phyloP scores from a whole-genome alignment of 2,329 filamentous ascomycete species.

The Nothophoma quercina region DNA sequence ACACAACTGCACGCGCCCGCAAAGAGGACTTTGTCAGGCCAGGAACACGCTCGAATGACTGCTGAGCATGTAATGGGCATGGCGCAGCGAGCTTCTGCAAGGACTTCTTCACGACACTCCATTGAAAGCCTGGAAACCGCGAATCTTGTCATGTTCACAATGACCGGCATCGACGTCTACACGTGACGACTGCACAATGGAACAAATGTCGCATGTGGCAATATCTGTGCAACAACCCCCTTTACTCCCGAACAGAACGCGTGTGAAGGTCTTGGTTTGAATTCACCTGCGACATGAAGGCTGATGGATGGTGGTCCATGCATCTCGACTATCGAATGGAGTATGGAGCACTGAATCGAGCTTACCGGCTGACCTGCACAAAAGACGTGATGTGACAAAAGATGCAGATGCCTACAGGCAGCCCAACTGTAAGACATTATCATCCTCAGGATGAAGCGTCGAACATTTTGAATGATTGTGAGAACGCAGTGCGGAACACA shows the following conservation, averaged over 20 bases:
- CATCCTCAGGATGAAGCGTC: no score
- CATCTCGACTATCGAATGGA: not conserved
- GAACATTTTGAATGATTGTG: no score
- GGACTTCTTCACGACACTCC: no score
- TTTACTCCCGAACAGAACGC: constrained; percentile 3
- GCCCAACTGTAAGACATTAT: no score
- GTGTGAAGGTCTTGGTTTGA: constrained; percentile 4
- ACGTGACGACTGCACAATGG: not conserved
- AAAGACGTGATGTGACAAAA: not conserved
- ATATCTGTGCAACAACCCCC: constrained; percentile 5
- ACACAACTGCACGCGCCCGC: not conserved
- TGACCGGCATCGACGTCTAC: not conserved
- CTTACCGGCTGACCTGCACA: constrained; percentile 9
- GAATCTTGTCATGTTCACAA: no score
- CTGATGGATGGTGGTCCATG: constrained; percentile 18
- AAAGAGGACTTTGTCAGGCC: not conserved
- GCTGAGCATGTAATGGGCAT: no score
- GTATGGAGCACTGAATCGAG: constrained; percentile 12
- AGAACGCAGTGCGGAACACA: no score
- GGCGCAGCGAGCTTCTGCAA: no score
- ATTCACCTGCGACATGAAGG: constrained; percentile 21
- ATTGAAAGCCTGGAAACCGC: no score
- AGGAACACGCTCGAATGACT: not conserved
- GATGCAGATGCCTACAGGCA: no score
- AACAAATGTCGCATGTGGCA: not conserved